These are phyloP conservation scores for Apiospora malaysiana DNA, from an alignment of 2,329 filamentous ascomycete species.

Conservation along the genomic window DNA sequence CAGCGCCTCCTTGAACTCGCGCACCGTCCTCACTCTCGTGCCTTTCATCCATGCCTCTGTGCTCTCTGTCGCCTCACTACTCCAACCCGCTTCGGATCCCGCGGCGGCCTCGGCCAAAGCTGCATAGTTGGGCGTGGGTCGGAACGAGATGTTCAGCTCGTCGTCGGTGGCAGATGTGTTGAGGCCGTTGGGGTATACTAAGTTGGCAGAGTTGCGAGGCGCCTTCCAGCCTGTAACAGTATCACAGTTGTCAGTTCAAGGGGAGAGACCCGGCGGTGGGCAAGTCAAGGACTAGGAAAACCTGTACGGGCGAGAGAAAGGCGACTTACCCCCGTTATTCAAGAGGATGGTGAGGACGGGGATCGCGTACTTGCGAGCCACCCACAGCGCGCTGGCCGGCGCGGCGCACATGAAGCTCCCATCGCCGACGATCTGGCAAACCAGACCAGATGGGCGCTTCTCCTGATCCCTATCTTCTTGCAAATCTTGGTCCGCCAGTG, in stretches of 20 bases:
- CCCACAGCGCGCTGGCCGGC: conserved; percentile 56
- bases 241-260: neutral
- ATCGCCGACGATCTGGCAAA: conserved; percentile 57
- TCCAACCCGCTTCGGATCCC: conserved; percentile 21
- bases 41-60: conserved; percentile 46
- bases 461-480: conserved; percentile 55
- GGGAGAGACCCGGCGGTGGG: neutral
- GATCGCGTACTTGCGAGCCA: conserved; percentile 52
- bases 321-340: conserved; percentile 56
- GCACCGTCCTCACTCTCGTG: conserved; percentile 51
- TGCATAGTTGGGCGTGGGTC: conserved; percentile 34
- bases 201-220: conserved; percentile 32
- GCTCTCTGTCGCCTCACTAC: neutral
- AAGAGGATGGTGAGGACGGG: conserved; percentile 55
- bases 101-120: conserved; percentile 35
- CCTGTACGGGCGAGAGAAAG: too few relatives aligned
- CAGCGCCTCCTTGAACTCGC: conserved; percentile 53
- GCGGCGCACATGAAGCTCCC: conserved; percentile 56
- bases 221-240: conserved; percentile 34
- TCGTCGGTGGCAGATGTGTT: conserved; percentile 32
- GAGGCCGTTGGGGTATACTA: conserved; percentile 34
- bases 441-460: conserved; percentile 49
- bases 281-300: too few relatives aligned
- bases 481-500: conserved; percentile 66
- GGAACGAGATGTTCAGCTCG: conserved; percentile 36